Percentiles rank a stretch among this genome's conserved stretches.
Evolutionary conservation across 768 basidiomycete genomes (phyloP).

Genomic region (Termitomyces sp.): DNA sequence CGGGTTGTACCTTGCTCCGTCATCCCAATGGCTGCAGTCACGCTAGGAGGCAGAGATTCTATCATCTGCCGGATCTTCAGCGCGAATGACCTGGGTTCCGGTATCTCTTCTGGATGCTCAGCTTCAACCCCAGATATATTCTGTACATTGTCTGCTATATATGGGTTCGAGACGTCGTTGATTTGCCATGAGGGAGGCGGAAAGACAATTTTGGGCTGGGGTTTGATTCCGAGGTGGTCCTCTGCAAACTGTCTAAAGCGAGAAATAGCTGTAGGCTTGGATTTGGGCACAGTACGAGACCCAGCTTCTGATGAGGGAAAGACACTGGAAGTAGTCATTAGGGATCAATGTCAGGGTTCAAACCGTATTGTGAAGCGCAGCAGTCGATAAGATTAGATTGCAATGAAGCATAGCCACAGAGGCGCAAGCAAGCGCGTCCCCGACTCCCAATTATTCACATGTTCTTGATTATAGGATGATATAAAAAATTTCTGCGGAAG

Average conservation of each 20-base stretch:
- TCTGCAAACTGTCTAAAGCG: slow-evolving; percentile 34
- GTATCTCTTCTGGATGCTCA: slow-evolving; percentile 16
- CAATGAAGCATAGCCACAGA: neutral
- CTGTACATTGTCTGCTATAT: slow-evolving; percentile 4
- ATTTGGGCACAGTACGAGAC: slow-evolving; percentile 22
- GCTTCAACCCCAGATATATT: neutral
- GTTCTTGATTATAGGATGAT: no score
- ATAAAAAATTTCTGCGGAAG: no score
- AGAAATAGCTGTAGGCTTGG: slow-evolving; percentile 32
- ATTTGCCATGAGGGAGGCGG: slow-evolving; percentile 49
- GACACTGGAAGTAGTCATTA: neutral
- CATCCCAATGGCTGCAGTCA: slow-evolving; percentile 15
- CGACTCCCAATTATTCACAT: no score
- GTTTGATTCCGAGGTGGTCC: slow-evolving; percentile 19
- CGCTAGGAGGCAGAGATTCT: slow-evolving; percentile 31
- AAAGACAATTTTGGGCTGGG: slow-evolving; percentile 29
- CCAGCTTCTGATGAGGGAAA: neutral
- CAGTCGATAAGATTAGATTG: no score
- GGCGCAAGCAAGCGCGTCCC: no score
- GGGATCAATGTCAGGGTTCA: neutral
- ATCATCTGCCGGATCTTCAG: slow-evolving; percentile 33
- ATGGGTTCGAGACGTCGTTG: slow-evolving; percentile 25
- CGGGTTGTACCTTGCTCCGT: slow-evolving; percentile 3
- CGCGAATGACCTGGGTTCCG: slow-evolving; percentile 36
- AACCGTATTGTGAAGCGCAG: no score